Conservation (phyloP, 768 basidiomycete genomes). For the Harrya chromipes region DNA sequence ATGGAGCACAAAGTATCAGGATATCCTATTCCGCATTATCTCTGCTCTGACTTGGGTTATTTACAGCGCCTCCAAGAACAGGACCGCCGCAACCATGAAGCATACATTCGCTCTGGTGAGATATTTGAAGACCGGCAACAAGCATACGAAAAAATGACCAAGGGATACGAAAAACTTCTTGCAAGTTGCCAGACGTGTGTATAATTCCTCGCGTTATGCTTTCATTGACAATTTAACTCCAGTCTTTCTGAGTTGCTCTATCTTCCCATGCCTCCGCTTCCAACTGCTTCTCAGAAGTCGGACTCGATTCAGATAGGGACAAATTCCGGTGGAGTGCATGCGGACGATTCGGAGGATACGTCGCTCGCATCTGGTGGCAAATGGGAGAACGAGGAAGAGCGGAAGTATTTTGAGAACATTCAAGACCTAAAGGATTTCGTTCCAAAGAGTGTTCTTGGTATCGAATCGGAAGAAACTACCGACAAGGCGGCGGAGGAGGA, state of each 20-base stretch:
- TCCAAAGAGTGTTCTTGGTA: constrained; percentile 81
- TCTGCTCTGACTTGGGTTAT: background rate
- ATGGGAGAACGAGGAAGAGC: constrained; percentile 98
- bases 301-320: constrained; percentile 78
- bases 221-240: constrained; percentile 9
- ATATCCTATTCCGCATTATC: background rate
- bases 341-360: constrained; percentile 58
- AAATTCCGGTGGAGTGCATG: constrained; percentile 37
- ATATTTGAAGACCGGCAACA: constrained; percentile 99
- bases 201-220: background rate
- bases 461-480: constrained; percentile 39
- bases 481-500: constrained; percentile 45
- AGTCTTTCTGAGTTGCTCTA: constrained; percentile 92
- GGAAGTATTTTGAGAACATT: constrained; percentile 89
- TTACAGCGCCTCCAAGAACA: constrained; percentile 90
- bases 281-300: constrained; percentile 74
- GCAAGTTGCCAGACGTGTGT: constrained; percentile 83
- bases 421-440: constrained; percentile 91
- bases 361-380: constrained; percentile 63
- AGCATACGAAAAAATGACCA: constrained; percentile 98
- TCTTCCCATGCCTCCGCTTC: constrained; percentile 77
- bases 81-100: constrained; percentile 95
- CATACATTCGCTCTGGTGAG: constrained; percentile 98
- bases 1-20: constrained; percentile 81
- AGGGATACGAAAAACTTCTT: constrained; percentile 88